Percentiles rank a stretch among this genome's conserved stretches.
phyloP scores from a whole-genome alignment of 2,329 filamentous ascomycete species.

The Byssothecium circinans region DNA sequence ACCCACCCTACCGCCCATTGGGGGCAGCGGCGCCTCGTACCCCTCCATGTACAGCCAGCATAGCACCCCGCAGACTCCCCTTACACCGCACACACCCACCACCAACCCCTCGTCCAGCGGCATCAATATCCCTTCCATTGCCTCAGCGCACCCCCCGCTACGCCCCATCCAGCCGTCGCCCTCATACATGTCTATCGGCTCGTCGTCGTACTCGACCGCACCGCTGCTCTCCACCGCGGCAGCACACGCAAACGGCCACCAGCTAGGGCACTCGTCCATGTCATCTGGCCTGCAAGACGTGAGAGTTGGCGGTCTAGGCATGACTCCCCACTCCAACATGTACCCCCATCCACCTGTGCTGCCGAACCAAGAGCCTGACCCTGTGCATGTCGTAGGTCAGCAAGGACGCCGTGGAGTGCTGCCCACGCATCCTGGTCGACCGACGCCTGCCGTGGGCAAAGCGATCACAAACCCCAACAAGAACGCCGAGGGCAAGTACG shows the following conservation, averaged over 20 bases:
- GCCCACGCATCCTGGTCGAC: conserved; percentile 84
- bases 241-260: conserved; percentile 38
- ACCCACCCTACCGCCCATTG: conserved; percentile 41
- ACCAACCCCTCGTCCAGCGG: conserved; percentile 33
- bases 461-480: conserved; percentile 85
- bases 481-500: conserved; percentile 96
- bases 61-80: conserved; percentile 44
- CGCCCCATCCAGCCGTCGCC: conserved; percentile 43
- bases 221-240: conserved; percentile 36
- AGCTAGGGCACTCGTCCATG: conserved; percentile 25
- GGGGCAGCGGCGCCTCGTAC: conserved; percentile 31
- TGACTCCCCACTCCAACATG: conserved; percentile 41
- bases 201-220: conserved; percentile 40
- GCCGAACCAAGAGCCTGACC: conserved; percentile 55
- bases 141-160: conserved; percentile 40
- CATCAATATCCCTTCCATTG: conserved; percentile 37
- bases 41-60: conserved; percentile 35
- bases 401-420: conserved; percentile 90
- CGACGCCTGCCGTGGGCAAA: conserved; percentile 78
- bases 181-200: conserved; percentile 37
- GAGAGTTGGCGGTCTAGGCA: conserved; percentile 43
- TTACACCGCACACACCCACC: conserved; percentile 42
- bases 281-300: conserved; percentile 42
- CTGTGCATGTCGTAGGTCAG: conserved; percentile 91
- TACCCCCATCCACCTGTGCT: conserved; percentile 42